A percentile compares a stretch with the other conserved stretches of the same genome.
phyloP scores from a whole-genome alignment of 257 asterid species.

The Solanum corneliomulleri region DNA sequence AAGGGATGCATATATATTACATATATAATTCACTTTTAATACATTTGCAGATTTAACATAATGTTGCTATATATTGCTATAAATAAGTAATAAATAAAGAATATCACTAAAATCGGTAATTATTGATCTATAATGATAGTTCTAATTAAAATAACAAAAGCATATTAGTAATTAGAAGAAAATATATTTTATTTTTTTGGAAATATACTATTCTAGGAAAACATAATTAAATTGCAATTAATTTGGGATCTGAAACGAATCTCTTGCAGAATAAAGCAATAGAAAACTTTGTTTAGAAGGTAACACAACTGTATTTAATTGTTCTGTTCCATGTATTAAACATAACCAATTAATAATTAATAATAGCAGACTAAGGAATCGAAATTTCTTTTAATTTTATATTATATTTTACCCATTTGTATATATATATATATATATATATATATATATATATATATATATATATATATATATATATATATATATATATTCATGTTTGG shows the following conservation, averaged over 20 bases:
- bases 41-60: too few relatives aligned
- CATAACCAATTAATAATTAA: background rate
- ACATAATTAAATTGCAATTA: background rate
- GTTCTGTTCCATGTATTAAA: background rate
- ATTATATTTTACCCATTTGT: background rate
- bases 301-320: background rate
- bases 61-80: too few relatives aligned
- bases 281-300: background rate
- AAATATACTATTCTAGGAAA: background rate
- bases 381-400: background rate
- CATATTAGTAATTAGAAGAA: background rate
- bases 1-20: too few relatives aligned
- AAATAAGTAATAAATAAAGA: too few relatives aligned
- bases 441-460: too few relatives aligned
- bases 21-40: too few relatives aligned
- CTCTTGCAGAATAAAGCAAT: background rate
- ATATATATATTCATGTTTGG: too few relatives aligned
- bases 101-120: too few relatives aligned
- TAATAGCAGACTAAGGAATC: background rate
- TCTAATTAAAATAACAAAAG: background rate
- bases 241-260: background rate
- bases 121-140: background rate
- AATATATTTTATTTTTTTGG: background rate
- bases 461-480: too few relatives aligned
- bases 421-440: too few relatives aligned